Base-by-base conservation (phyloP, 1,284 basidiomycete species). In the Moesziomyces globuligerus region DNA sequence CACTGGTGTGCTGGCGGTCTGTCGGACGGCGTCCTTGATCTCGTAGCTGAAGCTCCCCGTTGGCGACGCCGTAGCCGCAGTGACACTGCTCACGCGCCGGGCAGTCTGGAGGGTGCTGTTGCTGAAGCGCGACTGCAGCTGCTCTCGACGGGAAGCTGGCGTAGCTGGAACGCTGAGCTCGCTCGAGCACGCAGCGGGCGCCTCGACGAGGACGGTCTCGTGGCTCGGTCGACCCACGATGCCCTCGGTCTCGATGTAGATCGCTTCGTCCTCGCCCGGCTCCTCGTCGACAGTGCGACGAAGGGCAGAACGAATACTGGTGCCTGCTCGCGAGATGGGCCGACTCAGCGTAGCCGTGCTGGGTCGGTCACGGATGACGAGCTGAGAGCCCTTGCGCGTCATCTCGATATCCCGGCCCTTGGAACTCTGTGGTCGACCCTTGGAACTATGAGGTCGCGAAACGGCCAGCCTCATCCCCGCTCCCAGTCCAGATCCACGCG, bases 31-130 rank as follows among this genome's bases (percentile, higher is more conserved):
- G 25, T 70, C 60, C 17, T 46, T 55, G 42, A 70, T 70, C 49
- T 70, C 67, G 25, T 64, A 70, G 21, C 53, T 64, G 39, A 52
- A 70, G 20, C 60, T 65, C 1, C 60, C 67, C n/a, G 51, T 25
- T 0, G 60, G 60, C 24, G 59, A 62, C 2, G 24, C 36, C 8
- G 28, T 36, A 7, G 24, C 36, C 8, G 28, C 28, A 7, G 46
- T 61, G 13, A 43, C 51, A 24, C 25, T 44, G 28, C 42, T 53
- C 15, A n/a, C 17, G 7, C 41, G 24, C 10, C 39, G 38, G 3
- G 48, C 40, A 3, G 51, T 47, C 3, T 39, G 23, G 13, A 57
- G 32, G 1, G 46, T 61, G 25, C 47, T 56, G 20, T 23, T 48
- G 34, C 66, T 64, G 36, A 69, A 68, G 17, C 53, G 58, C 4